Evolutionary conservation across 2,329 filamentous ascomycete genomes (phyloP), one percentile per base, ranked within the genome.

Genomic region (Akanthomyces muscarius): DNA sequence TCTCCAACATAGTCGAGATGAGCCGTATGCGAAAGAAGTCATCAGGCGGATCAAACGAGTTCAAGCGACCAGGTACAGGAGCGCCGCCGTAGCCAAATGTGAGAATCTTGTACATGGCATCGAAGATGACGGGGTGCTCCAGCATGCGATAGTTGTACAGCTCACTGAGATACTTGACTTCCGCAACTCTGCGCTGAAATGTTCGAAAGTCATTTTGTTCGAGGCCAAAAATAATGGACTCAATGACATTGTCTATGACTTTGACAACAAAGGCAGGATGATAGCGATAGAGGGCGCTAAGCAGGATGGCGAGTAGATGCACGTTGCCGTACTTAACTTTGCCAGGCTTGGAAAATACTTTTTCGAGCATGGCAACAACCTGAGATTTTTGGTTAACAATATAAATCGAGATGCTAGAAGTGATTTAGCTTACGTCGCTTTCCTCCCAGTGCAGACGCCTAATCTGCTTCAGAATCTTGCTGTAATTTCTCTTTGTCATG

Each of bases 251-350:
- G 73, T 99, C 95, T 66, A 99, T 91, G 54, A 97, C 88, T n/a
- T 86, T 86, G 63, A 97, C 89, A 21, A 93, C 90, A 71, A 99
- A 99, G 13, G 89, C 87, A 63, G 93, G 90, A 68, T 99, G 95
- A 69, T 98, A 96, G 16, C 93, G 88, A 72, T 96, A 93, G 48
- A 99, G 82, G 1, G 92, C 91, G 65, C 92, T 91, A 45, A 96
- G 85, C 30, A 98, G 86, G 63, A 97, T 94, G 2, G 93, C 92
- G 57, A 99, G 84, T 57, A 98, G 85, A 74, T 98, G 92, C 67
- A 99, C 92, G 71, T 96, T 98, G 71, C 93, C 93, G 76, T 96
- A 99, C 75, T 97, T 97, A 76, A 99, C 92, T 78, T 97, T 98
- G 53, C 91, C 91, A 14, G 96, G 95, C 73, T 97, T 97, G 59